These are phyloP conservation scores for Venturia effusa DNA, from an alignment of 2,329 filamentous ascomycete species.

Conservation along the genomic window DNA sequence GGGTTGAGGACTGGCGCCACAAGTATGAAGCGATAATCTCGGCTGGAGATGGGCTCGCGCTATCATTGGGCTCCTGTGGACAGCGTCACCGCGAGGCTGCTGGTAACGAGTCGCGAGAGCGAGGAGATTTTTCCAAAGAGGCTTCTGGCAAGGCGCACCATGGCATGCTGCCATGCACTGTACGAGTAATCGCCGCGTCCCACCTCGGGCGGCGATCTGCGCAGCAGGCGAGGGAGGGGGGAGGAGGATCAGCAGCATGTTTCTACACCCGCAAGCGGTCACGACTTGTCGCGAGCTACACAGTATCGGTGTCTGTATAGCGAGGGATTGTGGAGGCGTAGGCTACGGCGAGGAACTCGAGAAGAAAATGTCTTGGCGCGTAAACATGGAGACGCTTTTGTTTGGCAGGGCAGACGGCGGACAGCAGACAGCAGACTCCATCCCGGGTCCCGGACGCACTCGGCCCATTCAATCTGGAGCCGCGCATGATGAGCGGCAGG, in stretches of 20 bases:
- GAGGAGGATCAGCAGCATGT: neutral
- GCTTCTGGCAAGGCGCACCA: neutral
- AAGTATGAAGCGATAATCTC: constrained; percentile 2
- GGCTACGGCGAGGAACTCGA: neutral
- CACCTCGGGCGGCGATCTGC: neutral
- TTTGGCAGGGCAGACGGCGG: neutral
- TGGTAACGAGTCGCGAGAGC: neutral
- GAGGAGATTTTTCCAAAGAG: neutral
- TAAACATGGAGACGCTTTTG: neutral
- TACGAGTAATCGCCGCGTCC: neutral
- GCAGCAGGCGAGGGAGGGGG: neutral
- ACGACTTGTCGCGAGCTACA: neutral
- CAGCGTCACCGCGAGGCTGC: too few species aligned
- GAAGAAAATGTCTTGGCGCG: neutral
- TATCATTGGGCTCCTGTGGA: neutral
- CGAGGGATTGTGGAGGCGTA: neutral
- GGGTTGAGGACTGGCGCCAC: neutral
- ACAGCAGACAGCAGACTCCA: neutral
- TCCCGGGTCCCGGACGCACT: neutral
- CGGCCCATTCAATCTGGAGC: neutral
- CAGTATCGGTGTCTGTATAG: neutral
- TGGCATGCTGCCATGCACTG: neutral
- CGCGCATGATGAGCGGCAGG: neutral
- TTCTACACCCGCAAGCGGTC: neutral
- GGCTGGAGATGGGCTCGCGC: neutral